Conservation (phyloP, 768 basidiomycete genomes). For the Suillus tomentosus region DNA sequence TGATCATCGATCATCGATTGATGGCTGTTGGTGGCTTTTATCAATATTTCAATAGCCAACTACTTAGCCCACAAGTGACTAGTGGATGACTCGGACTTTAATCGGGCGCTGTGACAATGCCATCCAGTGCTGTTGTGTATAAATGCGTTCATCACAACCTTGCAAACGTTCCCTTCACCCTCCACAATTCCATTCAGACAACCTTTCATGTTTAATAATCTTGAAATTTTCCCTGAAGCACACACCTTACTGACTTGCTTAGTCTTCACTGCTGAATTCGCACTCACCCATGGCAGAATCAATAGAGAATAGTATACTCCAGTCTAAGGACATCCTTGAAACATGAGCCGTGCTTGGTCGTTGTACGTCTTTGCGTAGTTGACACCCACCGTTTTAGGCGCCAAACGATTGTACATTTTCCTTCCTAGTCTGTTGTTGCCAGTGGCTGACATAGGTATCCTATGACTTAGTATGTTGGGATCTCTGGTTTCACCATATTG, state of each 20-base stretch:
- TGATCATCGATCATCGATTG: not conserved
- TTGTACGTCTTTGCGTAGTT: not conserved
- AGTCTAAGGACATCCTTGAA: not conserved
- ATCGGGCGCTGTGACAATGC: not conserved
- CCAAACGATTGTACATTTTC: not conserved
- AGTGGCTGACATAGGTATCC: not conserved
- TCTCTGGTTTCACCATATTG: slow-evolving; percentile 49
- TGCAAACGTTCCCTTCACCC: no score
- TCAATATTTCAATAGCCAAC: no score
- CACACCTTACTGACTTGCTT: not conserved
- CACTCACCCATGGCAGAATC: not conserved
- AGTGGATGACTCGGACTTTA: not conserved
- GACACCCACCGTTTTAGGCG: not conserved
- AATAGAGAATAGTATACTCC: not conserved
- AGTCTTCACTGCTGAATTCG: not conserved
- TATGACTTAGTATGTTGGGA: slow-evolving; percentile 45
- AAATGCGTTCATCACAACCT: not conserved
- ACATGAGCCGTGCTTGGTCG: not conserved
- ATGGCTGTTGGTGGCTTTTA: not conserved
- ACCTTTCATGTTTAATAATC: not conserved
- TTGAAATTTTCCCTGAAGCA: not conserved
- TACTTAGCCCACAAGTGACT: not conserved
- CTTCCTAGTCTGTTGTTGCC: not conserved
- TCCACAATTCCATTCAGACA: not conserved
- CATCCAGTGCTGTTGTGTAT: not conserved